These are phyloP conservation scores for Scytalidium sp. DNA, from an alignment of 2,329 filamentous ascomycete species.

Conservation along the genomic window DNA sequence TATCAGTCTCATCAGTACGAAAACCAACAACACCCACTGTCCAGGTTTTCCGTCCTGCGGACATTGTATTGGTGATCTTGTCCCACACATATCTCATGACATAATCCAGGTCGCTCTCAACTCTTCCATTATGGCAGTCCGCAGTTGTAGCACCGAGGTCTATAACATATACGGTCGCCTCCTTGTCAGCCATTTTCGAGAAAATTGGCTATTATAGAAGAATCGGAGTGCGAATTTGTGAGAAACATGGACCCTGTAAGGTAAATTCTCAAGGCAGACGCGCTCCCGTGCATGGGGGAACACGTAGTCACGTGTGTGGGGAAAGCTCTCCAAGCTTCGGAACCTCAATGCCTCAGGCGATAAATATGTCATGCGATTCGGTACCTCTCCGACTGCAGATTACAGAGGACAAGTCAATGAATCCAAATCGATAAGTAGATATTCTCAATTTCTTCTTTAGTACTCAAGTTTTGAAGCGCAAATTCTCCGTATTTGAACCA, in stretches of 20 bases:
- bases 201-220: background rate
- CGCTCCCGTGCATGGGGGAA: background rate
- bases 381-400: background rate
- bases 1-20: constrained; percentile 73
- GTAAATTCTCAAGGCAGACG: background rate
- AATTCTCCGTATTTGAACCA: constrained; percentile 7
- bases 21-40: constrained; percentile 78
- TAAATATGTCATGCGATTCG: background rate
- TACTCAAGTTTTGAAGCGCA: background rate
- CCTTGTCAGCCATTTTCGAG: constrained; percentile 78
- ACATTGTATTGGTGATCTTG: constrained; percentile 74
- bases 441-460: no score
- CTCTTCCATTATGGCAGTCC: constrained; percentile 65
- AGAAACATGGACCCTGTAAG: background rate
- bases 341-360: background rate
- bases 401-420: background rate
- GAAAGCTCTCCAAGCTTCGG: background rate
- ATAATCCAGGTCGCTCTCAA: constrained; percentile 82
- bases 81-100: constrained; percentile 93
- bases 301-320: background rate
- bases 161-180: constrained; percentile 88
- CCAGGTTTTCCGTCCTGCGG: constrained; percentile 66
- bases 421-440: no score
- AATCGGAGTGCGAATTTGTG: background rate
- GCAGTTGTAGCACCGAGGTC: constrained; percentile 88